Conservation (phyloP, 2,329 filamentous ascomycete genomes). For the Polychaeton citri region DNA sequence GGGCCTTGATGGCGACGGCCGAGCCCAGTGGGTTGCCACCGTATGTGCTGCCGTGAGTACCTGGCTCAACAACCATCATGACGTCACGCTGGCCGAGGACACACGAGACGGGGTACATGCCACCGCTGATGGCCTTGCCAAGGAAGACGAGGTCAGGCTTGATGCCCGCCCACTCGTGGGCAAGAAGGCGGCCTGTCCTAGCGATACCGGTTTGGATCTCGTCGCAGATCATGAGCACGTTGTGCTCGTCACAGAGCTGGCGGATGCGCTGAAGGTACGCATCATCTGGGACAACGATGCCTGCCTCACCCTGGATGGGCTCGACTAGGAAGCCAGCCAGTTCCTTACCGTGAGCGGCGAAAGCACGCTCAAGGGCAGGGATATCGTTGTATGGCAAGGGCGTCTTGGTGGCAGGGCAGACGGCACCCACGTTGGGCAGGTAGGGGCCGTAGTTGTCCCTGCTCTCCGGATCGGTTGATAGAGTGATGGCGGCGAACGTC, state of each 20-base stretch:
- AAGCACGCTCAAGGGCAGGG: constrained; percentile 60
- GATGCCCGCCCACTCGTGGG: constrained; percentile 87
- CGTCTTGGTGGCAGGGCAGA: constrained; percentile 61
- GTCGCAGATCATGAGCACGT: constrained; percentile 90
- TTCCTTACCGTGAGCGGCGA: constrained; percentile 69
- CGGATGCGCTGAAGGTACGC: constrained; percentile 72
- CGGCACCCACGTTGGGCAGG: constrained; percentile 72
- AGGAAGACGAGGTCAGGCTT: constrained; percentile 91
- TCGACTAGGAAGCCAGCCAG: constrained; percentile 90
- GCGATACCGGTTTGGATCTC: constrained; percentile 98
- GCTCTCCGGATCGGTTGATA: constrained; percentile 91
- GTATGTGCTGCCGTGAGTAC: constrained; percentile 96
- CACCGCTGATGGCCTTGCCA: constrained; percentile 94
- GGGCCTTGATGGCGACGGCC: constrained; percentile 84
- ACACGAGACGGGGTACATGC: constrained; percentile 97
- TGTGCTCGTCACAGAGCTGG: constrained; percentile 84
- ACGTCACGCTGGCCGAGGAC: constrained; percentile 79
- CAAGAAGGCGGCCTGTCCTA: constrained; percentile 84
- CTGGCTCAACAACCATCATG: constrained; percentile 91
- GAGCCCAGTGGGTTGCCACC: constrained; percentile 93
- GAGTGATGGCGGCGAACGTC: constrained; percentile 91
- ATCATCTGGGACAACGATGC: constrained; percentile 86
- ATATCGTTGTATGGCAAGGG: constrained; percentile 79
- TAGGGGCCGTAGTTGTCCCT: constrained; percentile 96
- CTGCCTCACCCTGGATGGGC: constrained; percentile 94